These are phyloP conservation scores for Aspergillus ochraceus DNA, from an alignment of 2,329 filamentous ascomycete genomes.

Conservation along the genomic window DNA sequence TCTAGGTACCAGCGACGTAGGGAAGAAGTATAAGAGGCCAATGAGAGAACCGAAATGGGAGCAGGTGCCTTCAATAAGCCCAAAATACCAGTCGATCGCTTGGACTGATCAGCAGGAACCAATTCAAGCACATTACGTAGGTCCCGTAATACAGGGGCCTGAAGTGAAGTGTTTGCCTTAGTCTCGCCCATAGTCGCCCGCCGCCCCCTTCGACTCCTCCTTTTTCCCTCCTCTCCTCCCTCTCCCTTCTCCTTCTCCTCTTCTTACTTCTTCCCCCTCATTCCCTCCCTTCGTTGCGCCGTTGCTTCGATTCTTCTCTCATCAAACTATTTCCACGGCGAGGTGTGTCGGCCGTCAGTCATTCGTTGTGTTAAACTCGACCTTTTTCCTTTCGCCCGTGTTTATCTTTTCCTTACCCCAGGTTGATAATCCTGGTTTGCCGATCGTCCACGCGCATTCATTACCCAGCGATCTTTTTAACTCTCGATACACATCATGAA, in stretches of 20 bases:
- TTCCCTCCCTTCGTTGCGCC: slow-evolving; percentile 11
- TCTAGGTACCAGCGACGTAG: not conserved
- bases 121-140: not conserved
- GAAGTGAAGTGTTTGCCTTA: not conserved
- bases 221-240: slow-evolving; percentile 8
- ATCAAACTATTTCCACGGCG: slow-evolving; percentile 13
- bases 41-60: not conserved
- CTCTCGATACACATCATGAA: slow-evolving; percentile 51
- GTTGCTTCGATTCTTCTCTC: slow-evolving; percentile 11
- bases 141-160: not conserved
- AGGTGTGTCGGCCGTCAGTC: slow-evolving; percentile 22
- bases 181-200: not conserved
- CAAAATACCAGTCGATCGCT: not conserved
- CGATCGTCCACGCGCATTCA: slow-evolving; percentile 9
- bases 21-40: not conserved
- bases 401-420: slow-evolving; percentile 2
- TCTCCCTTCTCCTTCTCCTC: slow-evolving; percentile 15
- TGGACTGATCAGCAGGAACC: not conserved
- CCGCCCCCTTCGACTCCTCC: slow-evolving; percentile 4
- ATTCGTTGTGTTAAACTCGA: slow-evolving; percentile 18
- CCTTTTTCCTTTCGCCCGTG: not conserved
- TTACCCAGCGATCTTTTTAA: not conserved
- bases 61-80: not conserved
- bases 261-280: slow-evolving; percentile 8
- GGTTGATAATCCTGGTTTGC: slow-evolving; percentile 10